Evolutionary conservation across 305 asterid species (phyloP), one percentile per base, ranked within the genome.

Genomic region (Plantago coronopus): DNA sequence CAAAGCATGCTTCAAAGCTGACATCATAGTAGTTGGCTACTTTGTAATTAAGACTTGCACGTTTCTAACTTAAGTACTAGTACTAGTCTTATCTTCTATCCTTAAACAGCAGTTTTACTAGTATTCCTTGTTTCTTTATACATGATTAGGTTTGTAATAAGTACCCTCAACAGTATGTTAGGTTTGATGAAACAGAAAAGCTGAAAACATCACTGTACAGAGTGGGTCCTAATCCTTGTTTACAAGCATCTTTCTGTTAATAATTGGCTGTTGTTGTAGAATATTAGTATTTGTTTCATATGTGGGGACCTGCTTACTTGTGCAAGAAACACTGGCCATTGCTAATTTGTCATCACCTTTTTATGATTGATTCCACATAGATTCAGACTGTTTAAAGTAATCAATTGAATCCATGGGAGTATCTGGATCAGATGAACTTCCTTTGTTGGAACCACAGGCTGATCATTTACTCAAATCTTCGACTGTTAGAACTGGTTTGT

Each of bases 401-500:
- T 37, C 34, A 21, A 54, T 16, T 31, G 40, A 34, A 34, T 34
- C 40, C 40, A 74, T 74, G 74, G 78, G 69, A 50, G 3, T 56
- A 31, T 48, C 69, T 54, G 51, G 61, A 31, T 51, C 68, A 43
- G 68, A 54, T 11, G 48, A 14, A 16, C 57, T n/a, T 29, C 66
- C 71, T 15, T 44, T 67, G 37, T 19, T 67, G 45, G 43, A 55
- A 29, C 19, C 56, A 6, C 62, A 46, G 17, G 5, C 21, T 57
- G 61, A 49, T 43, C 57, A 57, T 59, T 17, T 56, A 16, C 48
- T 25, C 43, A 20, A 42, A 8, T 48, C 62, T 19, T 22, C 55
- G 49, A 45, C 65, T 43, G 61, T 61, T 59, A 75, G 80, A 71
- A 75, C 74, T 49, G 80, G 80, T 75, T 46, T 18, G 59, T 27